phyloP scores from a whole-genome alignment of 225 moss, liverwort and hornwort species.

The Marchantia polymorpha region DNA sequence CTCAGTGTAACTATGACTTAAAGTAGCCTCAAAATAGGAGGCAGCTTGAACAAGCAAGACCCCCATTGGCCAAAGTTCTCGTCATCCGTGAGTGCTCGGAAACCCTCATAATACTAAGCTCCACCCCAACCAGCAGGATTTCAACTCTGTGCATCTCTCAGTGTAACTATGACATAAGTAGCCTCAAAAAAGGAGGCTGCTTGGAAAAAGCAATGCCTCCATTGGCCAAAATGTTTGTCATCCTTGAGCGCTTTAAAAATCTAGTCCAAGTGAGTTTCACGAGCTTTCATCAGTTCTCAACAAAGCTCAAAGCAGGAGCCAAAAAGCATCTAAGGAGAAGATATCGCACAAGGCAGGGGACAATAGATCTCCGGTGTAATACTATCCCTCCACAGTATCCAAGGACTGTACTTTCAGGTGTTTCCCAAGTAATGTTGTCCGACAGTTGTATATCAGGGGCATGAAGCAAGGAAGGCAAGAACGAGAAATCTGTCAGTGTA shows the following conservation, averaged over 20 bases:
- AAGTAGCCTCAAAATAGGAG: constrained; percentile 31
- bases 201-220: constrained; percentile 40
- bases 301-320: too few species aligned
- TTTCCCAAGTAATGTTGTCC: too few species aligned
- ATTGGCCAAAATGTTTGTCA: constrained; percentile 36
- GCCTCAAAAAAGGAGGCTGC: constrained; percentile 31
- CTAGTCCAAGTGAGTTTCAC: too few species aligned
- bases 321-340: too few species aligned
- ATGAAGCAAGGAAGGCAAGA: too few species aligned
- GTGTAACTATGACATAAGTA: constrained; percentile 63
- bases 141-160: constrained; percentile 40
- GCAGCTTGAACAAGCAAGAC: constrained; percentile 45
- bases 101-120: not conserved
- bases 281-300: too few species aligned
- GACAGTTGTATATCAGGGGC: too few species aligned
- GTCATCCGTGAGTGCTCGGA: constrained; percentile 40
- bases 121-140: not conserved
- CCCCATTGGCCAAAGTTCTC: constrained; percentile 35
- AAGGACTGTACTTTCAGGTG: too few species aligned
- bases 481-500: constrained; percentile 17
- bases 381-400: too few species aligned
- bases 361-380: too few species aligned
- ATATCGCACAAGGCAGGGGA: too few species aligned
- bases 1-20: constrained; percentile 76
- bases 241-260: constrained; percentile 27